Percentiles rank a stretch among this genome's conserved stretches.
These are phyloP conservation scores for Eurotiales sp. DNA, from an alignment of 2,329 filamentous ascomycete species.

Conservation along the genomic window DNA sequence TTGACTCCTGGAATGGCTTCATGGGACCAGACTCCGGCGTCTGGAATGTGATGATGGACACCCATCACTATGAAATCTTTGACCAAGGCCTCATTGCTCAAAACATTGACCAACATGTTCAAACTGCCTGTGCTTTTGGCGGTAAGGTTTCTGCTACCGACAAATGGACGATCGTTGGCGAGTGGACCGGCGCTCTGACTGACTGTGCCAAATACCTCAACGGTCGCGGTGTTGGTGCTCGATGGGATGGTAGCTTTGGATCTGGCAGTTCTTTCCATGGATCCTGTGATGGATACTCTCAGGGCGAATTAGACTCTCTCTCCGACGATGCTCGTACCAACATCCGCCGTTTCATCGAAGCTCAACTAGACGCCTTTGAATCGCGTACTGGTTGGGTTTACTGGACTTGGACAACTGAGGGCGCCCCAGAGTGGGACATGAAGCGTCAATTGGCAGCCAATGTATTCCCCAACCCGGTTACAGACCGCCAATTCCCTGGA, in stretches of 20 bases:
- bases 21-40: conserved; percentile 46
- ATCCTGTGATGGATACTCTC: conserved; percentile 51
- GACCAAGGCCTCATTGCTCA: conserved; percentile 48
- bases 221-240: conserved; percentile 56
- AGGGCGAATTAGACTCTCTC: conserved; percentile 46
- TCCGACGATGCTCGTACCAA: conserved; percentile 32
- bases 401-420: conserved; percentile 51
- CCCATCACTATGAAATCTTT: conserved; percentile 68
- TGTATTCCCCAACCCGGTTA: conserved; percentile 47
- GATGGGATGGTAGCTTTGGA: conserved; percentile 54
- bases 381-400: conserved; percentile 44
- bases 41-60: conserved; percentile 58
- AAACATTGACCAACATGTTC: conserved; percentile 51
- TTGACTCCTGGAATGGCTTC: conserved; percentile 59
- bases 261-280: conserved; percentile 46
- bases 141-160: conserved; percentile 51
- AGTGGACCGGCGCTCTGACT: conserved; percentile 67
- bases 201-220: conserved; percentile 53
- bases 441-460: conserved; percentile 39
- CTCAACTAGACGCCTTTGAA: conserved; percentile 45
- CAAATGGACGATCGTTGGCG: conserved; percentile 65
- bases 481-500: conserved; percentile 29
- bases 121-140: conserved; percentile 54
- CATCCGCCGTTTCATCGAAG: conserved; percentile 43
- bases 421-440: conserved; percentile 48